Base-by-base conservation (phyloP, 148 eudicot species). In the Salicornia ramosissima region DNA sequence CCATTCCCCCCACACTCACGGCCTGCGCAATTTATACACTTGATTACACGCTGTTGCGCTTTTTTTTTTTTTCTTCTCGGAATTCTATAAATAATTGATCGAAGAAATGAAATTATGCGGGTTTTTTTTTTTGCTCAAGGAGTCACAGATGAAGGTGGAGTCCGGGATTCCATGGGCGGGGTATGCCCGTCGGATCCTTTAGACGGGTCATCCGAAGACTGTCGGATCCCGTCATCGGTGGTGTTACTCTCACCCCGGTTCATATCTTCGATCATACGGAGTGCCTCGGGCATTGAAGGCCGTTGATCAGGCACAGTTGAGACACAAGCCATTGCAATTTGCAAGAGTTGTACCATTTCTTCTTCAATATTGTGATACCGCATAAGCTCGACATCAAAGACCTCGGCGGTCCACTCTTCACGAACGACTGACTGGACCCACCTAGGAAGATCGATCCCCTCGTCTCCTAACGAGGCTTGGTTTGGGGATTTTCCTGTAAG, bases 381-480 rank as follows among this genome's bases (percentile, higher is more conserved):
- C 97, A 91, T 91, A 13, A 95, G 80, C 81, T 95, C 99, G n/a
- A 87, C 96, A 33, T 95, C 99, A 36, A 95, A 91, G 6, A 95
- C 99, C 81, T 95, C 99, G 0, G 99, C 99, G 0, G 98, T 95
- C 99, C 99, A 95, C 65, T 95, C 99, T 69, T 95, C 99, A 6
- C 97, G 69, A 18, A 95, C 99, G 10, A 95, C 99, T 1, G 96
- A 89, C 56, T 95, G 97, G 14, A 95, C 99, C 99, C 99, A 95
- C 78, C 99, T 75, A 0, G 99, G 99, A 9, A 95, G 77, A 65
- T 95, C 99, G 9, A 95, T 89, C 26, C 99, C 99, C 65, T 95
- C 99, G 39, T 95, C 99, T 0, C 99, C 99, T 19, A 95, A 45
- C 0, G 99, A 91, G 2, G 97, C 96, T 67, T 93, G 98, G 69